phyloP scores from a whole-genome alignment of 2,329 filamentous ascomycete genomes.

The Hawksworthiomyces lignivorus region DNA sequence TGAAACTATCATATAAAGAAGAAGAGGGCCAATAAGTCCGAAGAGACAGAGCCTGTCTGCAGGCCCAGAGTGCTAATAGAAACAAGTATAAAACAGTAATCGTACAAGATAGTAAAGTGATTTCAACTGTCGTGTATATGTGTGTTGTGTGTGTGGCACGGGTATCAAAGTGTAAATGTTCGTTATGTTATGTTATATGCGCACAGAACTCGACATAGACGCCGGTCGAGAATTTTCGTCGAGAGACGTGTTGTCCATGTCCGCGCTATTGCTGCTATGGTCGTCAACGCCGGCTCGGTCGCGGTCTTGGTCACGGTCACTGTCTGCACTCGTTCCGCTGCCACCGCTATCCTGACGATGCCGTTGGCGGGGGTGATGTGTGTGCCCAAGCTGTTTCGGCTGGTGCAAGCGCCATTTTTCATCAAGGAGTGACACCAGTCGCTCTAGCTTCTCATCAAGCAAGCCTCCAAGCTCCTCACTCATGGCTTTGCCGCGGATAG shows the following conservation, averaged over 20 bases:
- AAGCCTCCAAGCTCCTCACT: constrained; percentile 56
- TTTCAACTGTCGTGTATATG: too few relatives aligned
- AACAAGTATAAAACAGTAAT: too few relatives aligned
- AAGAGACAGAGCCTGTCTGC: too few relatives aligned
- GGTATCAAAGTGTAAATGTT: too few relatives aligned
- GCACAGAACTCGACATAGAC: constrained; percentile 6
- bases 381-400: background rate
- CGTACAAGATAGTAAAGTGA: too few relatives aligned
- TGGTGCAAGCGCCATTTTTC: constrained; percentile 52
- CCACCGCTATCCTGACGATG: background rate
- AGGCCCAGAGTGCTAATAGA: too few relatives aligned
- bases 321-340: background rate
- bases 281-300: constrained; percentile 4
- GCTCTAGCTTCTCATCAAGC: constrained; percentile 68
- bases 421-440: constrained; percentile 62
- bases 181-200: constrained; percentile 4
- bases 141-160: constrained; percentile 3
- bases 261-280: constrained; percentile 11
- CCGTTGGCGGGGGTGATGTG: too few relatives aligned
- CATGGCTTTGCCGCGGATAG: constrained; percentile 43
- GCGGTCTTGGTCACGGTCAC: constrained; percentile 1
- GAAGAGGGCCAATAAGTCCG: too few relatives aligned
- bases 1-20: too few relatives aligned
- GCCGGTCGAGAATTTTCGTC: constrained; percentile 12
- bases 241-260: constrained; percentile 12